phyloP scores from a whole-genome alignment of 2,329 filamentous ascomycete genomes.

The Epicoccum sorghinum region DNA sequence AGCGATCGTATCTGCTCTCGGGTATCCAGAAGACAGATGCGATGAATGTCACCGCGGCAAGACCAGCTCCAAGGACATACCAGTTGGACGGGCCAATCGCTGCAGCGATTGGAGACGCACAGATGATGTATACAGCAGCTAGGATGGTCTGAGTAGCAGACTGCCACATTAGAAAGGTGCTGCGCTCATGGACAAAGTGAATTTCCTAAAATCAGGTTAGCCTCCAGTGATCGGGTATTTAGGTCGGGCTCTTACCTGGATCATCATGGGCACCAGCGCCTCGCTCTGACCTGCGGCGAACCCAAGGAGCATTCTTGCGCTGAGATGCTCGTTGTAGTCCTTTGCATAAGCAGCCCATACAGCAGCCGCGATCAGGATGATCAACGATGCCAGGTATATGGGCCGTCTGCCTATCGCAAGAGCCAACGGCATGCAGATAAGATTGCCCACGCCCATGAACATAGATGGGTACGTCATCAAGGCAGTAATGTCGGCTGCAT shows the following conservation, averaged over 20 bases:
- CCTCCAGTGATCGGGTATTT: background rate
- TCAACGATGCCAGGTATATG: conserved; percentile 24
- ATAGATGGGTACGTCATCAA: conserved; percentile 36
- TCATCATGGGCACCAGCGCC: conserved; percentile 52
- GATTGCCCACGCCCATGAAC: conserved; percentile 34
- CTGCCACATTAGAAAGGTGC: conserved; percentile 51
- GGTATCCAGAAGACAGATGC: conserved; percentile 50
- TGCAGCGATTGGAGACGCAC: conserved; percentile 52
- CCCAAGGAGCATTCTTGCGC: conserved; percentile 47
- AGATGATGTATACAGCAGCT: conserved; percentile 48
- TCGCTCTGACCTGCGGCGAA: conserved; percentile 53
- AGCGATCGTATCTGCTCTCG: conserved; percentile 52
- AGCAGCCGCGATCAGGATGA: conserved; percentile 18
- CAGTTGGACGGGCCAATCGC: conserved; percentile 51
- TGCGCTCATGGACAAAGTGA: conserved; percentile 55
- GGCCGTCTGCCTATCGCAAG: conserved; percentile 29
- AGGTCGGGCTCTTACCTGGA: conserved; percentile 19
- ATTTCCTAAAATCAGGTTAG: conserved; percentile 24
- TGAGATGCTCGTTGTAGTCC: conserved; percentile 44
- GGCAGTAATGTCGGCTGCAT: conserved; percentile 46
- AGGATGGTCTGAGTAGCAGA: conserved; percentile 50
- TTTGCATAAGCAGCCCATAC: conserved; percentile 20
- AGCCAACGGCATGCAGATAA: conserved; percentile 28
- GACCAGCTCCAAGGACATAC: conserved; percentile 51
- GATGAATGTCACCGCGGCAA: conserved; percentile 44